Percentiles rank a stretch among this genome's conserved stretches.
phyloP scores from a whole-genome alignment of 176 grass and related monocot genomes.

The Zizania latifolia region DNA sequence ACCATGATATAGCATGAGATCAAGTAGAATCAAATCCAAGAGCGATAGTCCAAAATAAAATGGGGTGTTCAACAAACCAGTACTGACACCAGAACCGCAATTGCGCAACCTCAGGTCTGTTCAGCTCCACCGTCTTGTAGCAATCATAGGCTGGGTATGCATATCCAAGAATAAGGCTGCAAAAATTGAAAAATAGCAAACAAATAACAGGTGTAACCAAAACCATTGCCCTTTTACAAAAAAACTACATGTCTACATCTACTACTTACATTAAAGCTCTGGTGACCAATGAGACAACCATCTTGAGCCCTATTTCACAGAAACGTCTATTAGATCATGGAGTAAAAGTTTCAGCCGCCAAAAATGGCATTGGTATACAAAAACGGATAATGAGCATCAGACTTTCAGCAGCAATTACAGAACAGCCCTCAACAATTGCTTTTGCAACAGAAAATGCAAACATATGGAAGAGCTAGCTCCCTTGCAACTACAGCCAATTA shows the following conservation, averaged over 20 bases:
- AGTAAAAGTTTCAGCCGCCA: background rate
- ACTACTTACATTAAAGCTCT: constrained; percentile 59
- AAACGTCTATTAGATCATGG: constrained; percentile 1
- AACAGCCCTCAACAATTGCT: background rate
- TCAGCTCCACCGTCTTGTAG: constrained; percentile 81
- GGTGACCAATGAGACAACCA: constrained; percentile 58
- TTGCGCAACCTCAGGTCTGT: constrained; percentile 72
- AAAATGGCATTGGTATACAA: background rate
- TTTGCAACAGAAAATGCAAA: too few species aligned
- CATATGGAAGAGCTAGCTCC: too few species aligned
- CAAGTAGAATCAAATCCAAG: background rate
- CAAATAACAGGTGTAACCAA: background rate
- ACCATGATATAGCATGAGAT: background rate
- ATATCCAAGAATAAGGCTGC: constrained; percentile 81
- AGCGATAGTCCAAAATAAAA: constrained; percentile 1
- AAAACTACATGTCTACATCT: background rate
- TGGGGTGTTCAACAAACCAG: constrained; percentile 40
- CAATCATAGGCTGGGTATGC: constrained; percentile 88
- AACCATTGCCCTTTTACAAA: background rate
- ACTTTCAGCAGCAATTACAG: background rate
- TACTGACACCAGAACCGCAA: constrained; percentile 97
- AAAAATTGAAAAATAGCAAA: background rate
- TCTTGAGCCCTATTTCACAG: constrained; percentile 37
- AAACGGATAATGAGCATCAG: background rate
- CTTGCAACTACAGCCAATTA: background rate